Evolutionary conservation across 2,329 filamentous ascomycete species (phyloP), one percentile per base, ranked within the genome.

Genomic region (Xylariaceae sp.): DNA sequence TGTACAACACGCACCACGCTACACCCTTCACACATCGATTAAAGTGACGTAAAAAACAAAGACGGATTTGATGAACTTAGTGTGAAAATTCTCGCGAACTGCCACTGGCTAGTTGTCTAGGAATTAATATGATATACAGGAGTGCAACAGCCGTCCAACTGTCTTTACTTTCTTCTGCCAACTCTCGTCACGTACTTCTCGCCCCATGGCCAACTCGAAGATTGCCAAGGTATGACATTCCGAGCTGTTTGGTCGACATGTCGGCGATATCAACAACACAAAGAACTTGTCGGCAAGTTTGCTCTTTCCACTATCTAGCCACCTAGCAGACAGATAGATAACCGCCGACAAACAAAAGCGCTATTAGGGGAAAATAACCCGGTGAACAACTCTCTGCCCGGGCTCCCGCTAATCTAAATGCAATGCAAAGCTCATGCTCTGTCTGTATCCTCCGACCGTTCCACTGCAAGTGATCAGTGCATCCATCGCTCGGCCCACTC

Each of bases 91-190:
- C 57, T 57, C 27, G 50, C 53, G 57, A 59, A 61, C 56, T 59
- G 57, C 59, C 60, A 64, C 62, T 61, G 59, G 57, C 54, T 58
- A 48, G 47, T 48, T 52, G 48, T 63, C 55, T 66, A 62, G 53
- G 44, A 50, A 61, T 60, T 57, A 64, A 50, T 53, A 57, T 59
- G 57, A 54, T 62, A 57, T 64, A 61, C 57, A 58, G 44, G 42
- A 27, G 52, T 36, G 10, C 23, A 11, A 35, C 49, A 43, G 15
- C 18, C 39, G 30, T 32, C 36, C 29, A 8, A 24, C 42, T 46
- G 21, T 30, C n/a, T 48, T 40, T 16, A 48, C 23, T 11, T 29
- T 10, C 36, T 43, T 27, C 23, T 44, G 20, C 37, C 40, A 24
- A 29, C 39, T 18, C 18, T 32, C 45, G 9, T 36, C 44, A 18